Evolutionary conservation across 768 basidiomycete species (phyloP), one percentile per base, ranked within the genome.

Genomic region (Holtermanniella nyarrowii): DNA sequence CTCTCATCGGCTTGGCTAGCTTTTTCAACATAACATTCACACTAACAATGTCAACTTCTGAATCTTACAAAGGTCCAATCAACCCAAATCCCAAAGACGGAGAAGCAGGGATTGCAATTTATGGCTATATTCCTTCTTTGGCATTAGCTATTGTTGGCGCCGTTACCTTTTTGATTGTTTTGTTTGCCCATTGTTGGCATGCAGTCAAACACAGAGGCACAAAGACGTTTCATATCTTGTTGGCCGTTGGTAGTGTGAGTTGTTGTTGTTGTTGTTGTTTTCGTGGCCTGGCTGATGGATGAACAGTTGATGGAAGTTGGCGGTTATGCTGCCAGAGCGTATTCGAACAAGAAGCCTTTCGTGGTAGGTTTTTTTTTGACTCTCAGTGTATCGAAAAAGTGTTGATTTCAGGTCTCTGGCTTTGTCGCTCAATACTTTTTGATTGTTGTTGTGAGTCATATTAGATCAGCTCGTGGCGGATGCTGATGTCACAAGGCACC

Each of bases 351-450:
- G 27, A 49, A 54, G n/a, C 66, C 70, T 3, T 71, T 62, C 48
- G 53, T 62, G 20, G 52, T 37, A 37, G 10, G 31, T 37, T 16
- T 7, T 16, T 16, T 16, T 37, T 16, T 7, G 31, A 7, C 16
- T 37, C 16, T 37, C 7, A 7, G 31, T 37, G 31, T 16, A 7
- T 7, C 31, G 7, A 16, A 37, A 7, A 16, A 7, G 10, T 7
- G 10, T 37, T 7, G 10, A 7, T 7, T 16, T 7, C 16, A 49
- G n/a, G 56, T 71, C 3, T 43, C 49, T 20, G 46, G 50, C 16
- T 71, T 71, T 41, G 55, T 72, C n/a, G 56, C 62, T n/a, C 70
- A 70, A 46, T 69, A 66, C 52, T 69, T 69, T 24, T 48, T 69
- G 14, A 66, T 69, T 26, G 66, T 69, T 2, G 60, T 63, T 31